Base-by-base conservation (phyloP, 495 filamentous ascomycete species). In the Umbilicaria muhlenbergii region DNA sequence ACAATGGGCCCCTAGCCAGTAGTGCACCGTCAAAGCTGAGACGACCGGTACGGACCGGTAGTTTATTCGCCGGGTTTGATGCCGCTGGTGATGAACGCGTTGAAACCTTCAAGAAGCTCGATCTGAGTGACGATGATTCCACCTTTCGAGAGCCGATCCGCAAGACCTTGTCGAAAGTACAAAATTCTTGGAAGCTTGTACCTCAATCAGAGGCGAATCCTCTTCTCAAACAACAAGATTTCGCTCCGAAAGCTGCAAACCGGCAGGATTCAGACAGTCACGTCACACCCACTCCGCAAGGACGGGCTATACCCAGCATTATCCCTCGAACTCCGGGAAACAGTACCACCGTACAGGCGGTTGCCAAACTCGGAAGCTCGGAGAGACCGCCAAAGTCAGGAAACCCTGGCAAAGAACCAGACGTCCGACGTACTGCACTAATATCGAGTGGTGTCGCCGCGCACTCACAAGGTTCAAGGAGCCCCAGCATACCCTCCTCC, bases 41-140 rank as follows among this genome's bases (percentile, higher is more conserved):
- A 45, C 70, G 82, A 32, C 84, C 83, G 2, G 74, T 78, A 48
- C 68, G 83, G 46, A 78, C 81, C 28, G 86, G 80, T 52, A 88
- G 82, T 56, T 64, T 93, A n/a, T 89, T 91, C 54, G 83, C 83
- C 16, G 84, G 83, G 1, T 89, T 92, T 48, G 72, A 77, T n/a
- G 70, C 78, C 42, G 63, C 64, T 6, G 75, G 63, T 37, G 74
- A 73, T 36, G 67, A 73, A 24, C 65, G 72, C 38, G 47, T 41
- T 5, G 49, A 51, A 16, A 55, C 58, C 2, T 51, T 40, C 11
- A 58, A 62, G n/a, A 61, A 59, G 12, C 63, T 68, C 42, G 60
- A 71, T 24, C 65, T 80, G 38, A 81, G 74, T 48, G 76, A 79
- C 51, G 69, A 67, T 6, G 78, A 81, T 40, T 81, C 69, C 48